These are phyloP conservation scores for Botryosphaeria dothidea DNA, from an alignment of 2,329 filamentous ascomycete species.

Conservation along the genomic window DNA sequence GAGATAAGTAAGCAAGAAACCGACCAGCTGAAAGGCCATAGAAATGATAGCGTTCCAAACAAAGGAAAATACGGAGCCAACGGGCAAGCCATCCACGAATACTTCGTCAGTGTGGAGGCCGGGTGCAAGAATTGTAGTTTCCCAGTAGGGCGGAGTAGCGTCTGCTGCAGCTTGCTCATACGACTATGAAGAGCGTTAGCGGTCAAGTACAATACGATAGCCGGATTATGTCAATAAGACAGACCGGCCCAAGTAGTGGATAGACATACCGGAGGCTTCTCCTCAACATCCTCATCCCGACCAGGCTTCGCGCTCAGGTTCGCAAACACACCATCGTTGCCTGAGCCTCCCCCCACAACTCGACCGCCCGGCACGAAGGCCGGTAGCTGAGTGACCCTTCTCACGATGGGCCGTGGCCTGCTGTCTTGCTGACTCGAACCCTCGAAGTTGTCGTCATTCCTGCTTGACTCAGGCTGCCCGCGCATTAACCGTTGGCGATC, in stretches of 20 bases:
- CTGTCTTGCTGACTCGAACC: constrained; percentile 21
- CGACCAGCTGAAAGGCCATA: constrained; percentile 94
- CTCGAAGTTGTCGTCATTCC: constrained; percentile 16
- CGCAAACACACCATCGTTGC: constrained; percentile 93
- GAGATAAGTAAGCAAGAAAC: constrained; percentile 96
- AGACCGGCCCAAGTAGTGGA: not conserved
- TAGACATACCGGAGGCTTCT: constrained; percentile 82
- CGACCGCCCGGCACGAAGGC: constrained; percentile 50
- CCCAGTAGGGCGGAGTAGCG: constrained; percentile 96
- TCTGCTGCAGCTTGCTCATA: constrained; percentile 98
- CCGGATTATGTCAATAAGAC: constrained; percentile 10
- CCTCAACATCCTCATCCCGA: constrained; percentile 77
- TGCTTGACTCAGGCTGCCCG: constrained; percentile 48
- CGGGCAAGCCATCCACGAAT: constrained; percentile 93
- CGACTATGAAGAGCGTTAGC: constrained; percentile 61
- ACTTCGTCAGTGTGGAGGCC: constrained; percentile 93
- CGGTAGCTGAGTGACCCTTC: constrained; percentile 57
- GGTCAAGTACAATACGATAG: not conserved
- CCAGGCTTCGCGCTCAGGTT: constrained; percentile 92
- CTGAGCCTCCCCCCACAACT: constrained; percentile 68
- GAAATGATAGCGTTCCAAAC: constrained; percentile 95
- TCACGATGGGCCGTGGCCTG: constrained; percentile 40
- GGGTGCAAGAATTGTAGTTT: constrained; percentile 94
- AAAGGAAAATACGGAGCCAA: constrained; percentile 83
- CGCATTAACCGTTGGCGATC: constrained; percentile 86